Evolutionary conservation across 2,329 filamentous ascomycete genomes (phyloP), one percentile per base, ranked within the genome.

Genomic region (Pseudogymnoascus sp.): DNA sequence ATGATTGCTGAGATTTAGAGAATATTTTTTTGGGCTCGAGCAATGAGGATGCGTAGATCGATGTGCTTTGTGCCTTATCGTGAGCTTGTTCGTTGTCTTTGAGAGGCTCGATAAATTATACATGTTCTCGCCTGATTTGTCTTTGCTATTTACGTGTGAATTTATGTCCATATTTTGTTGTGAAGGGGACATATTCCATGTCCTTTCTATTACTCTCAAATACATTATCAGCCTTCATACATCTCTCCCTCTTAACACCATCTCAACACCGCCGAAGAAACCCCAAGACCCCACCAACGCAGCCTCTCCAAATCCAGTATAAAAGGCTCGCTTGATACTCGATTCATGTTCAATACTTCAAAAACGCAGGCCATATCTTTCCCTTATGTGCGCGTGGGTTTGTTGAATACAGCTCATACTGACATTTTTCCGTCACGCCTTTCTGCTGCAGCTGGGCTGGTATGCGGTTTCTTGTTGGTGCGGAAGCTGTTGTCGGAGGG

Each of bases 91-190:
- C 25, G 45, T 55, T 55, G 45, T 18, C 45, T 18, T 33, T 33
- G 45, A 55, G 45, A 33, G 45, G 45, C 45, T 55, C 18, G 45
- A 55, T 55, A 55, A 55, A 55, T 55, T 55, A 55, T 55, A 55
- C 45, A 33, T 55, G 25, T 55, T 55, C 45, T 55, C 45, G 45
- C 45, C 45, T 55, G 45, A 31, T 33, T 18, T 16, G 25, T n/a
- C n/a, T 18, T 55, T 1, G 2, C 25, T 55, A 2, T 55, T 52
- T 12, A n/a, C 2, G 7, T 52, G 45, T 33, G 4, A 16, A 52
- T 28, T 1, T 2, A 12, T 45, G 12, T n/a, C 4, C 8, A 25
- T n/a, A 18, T 18, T 5, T 18, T 21, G 6, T 40, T 8, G 37
- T 38, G 37, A 16, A 38, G 37, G 1, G n/a, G 37, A n/a, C 37